phyloP scores from a whole-genome alignment of 148 eudicot species.

The Diospyros kaki region DNA sequence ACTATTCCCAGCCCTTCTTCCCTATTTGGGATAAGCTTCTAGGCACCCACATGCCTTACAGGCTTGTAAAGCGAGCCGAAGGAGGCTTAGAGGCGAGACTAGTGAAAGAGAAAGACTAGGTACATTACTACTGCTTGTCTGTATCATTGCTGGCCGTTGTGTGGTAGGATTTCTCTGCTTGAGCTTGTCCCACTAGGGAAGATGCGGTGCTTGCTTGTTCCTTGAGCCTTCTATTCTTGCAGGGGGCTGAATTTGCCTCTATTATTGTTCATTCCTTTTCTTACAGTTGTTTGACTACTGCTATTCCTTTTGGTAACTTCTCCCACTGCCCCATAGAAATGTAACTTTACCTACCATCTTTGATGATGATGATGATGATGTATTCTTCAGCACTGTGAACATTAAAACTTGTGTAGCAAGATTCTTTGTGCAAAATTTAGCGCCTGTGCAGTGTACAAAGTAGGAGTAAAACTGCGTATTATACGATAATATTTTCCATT shows the following conservation, averaged over 20 bases:
- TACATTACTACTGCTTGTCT: background rate
- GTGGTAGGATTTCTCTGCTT: background rate
- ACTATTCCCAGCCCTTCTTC: constrained; percentile 52
- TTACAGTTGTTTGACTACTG: constrained; percentile 9
- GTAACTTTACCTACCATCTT: background rate
- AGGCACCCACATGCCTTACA: constrained; percentile 46
- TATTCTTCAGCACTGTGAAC: too few species aligned
- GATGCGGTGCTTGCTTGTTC: constrained; percentile 1
- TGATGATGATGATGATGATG: too few species aligned
- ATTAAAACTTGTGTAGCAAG: too few species aligned
- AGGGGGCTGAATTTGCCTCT: constrained; percentile 12
- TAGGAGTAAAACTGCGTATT: too few species aligned
- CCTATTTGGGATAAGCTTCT: constrained; percentile 48
- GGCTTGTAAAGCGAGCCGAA: constrained; percentile 36
- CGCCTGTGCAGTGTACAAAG: too few species aligned
- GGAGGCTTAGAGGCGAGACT: constrained; percentile 50
- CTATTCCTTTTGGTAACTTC: background rate
- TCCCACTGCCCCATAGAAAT: background rate
- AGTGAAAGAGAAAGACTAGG: constrained; percentile 34
- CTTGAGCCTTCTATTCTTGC: constrained; percentile 3
- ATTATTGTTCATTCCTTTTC: constrained; percentile 17
- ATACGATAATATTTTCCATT: too few species aligned
- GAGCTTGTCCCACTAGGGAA: constrained; percentile 4
- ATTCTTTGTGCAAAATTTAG: too few species aligned
- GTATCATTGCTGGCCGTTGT: background rate